These are phyloP conservation scores for Stephanodiscus triporus DNA, from an alignment of 108 stramenopile genomes.

Conservation along the genomic window DNA sequence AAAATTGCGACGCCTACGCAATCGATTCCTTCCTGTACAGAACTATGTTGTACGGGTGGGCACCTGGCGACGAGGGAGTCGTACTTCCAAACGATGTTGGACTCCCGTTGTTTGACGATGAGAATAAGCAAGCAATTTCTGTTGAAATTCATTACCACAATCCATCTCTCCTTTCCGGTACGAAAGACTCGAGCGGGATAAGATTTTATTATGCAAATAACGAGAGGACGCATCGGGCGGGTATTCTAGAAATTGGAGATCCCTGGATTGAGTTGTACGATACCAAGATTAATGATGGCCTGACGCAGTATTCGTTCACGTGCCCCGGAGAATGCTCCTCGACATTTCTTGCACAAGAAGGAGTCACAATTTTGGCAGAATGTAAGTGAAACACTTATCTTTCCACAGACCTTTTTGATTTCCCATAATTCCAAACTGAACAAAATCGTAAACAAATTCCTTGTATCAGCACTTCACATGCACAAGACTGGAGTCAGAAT, in stretches of 20 bases:
- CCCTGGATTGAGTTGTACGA: conserved; percentile 37
- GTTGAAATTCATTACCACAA: conserved; percentile 63
- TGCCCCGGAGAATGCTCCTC: conserved; percentile 53
- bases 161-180: conserved; percentile 27
- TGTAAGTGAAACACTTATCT: conserved; percentile 1
- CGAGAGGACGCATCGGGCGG: conserved; percentile 48
- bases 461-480: conserved; percentile 53
- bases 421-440: no score
- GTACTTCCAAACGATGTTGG: conserved; percentile 55
- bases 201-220: conserved; percentile 52
- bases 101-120: conserved; percentile 40
- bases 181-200: conserved; percentile 58
- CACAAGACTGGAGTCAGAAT: conserved; percentile 50
- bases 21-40: no score
- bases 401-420: not conserved
- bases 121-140: conserved; percentile 19
- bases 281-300: conserved; percentile 34
- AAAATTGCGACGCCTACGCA: not conserved
- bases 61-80: conserved; percentile 48
- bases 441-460: not conserved
- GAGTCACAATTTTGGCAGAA: conserved; percentile 58
- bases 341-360: conserved; percentile 10
- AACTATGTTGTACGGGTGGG: conserved; percentile 48
- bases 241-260: conserved; percentile 55
- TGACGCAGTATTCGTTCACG: conserved; percentile 46